Evolutionary conservation across 108 stramenopile species (phyloP), one percentile per base, ranked within the genome.

Genomic region (Pseudonitzschia multistriata): DNA sequence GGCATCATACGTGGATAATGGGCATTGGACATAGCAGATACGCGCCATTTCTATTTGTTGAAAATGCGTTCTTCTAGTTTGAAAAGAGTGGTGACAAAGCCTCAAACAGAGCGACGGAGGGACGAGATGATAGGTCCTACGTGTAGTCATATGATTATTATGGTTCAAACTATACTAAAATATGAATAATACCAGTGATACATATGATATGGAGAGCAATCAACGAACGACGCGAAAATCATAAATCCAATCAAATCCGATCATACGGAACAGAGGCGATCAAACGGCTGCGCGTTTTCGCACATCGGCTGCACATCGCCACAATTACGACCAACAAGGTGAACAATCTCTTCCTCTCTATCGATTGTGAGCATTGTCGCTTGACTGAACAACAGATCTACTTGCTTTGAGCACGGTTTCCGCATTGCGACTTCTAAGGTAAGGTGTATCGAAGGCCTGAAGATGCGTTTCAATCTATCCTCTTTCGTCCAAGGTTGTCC

Each of bases 11-110:
- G 50, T 52, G 50, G 50, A 52, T 52, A 25, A 7, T 25, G n/a
- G n/a, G n/a, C n/a, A n/a, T n/a, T n/a, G n/a, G n/a, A n/a, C n/a
- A 25, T 7, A 6, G 49, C 19, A 4, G 49, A n/a, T 25, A 22
- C 50, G 50, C 50, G 50, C 50, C 50, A 52, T 22, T 3, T 52
- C 25, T 52, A 19, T 8, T 3, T 25, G 21, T 52, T 19, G 50
- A 19, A n/a, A n/a, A n/a, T n/a, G n/a, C n/a, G n/a, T n/a, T n/a
- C 2, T 52, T 52, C 50, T 22, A 2, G 3, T 52, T 52, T 52
- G 50, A 52, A 52, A 52, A 52, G 25, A 52, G 8, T 52, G 50
- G 50, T 52, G 50, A 52, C 42, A 45, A 52, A 24, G 50, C 21
- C 7, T 25, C 50, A 52, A n/a, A 22, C 21, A 22, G 50, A 52